Evolutionary conservation across 176 grass and related monocot species (phyloP).

Genomic region (Hyparrhenia diplandra): DNA sequence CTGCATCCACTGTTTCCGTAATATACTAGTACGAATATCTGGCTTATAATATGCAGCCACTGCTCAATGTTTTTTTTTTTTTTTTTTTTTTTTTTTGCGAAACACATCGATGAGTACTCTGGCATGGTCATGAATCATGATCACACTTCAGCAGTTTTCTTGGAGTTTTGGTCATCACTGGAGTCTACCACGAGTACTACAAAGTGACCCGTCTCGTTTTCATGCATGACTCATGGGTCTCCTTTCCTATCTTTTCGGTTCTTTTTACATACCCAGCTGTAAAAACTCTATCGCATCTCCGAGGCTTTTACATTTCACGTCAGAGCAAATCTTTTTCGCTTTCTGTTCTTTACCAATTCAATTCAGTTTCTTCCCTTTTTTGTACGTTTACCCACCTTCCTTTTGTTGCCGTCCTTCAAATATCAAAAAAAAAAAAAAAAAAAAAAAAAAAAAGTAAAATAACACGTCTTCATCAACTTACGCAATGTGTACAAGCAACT

Average conservation of each 20-base stretch:
- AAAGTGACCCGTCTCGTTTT: background rate
- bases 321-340: slow-evolving; percentile 10
- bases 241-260: background rate
- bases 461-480: background rate
- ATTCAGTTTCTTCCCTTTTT: too few relatives aligned
- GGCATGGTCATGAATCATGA: background rate
- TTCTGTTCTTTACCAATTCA: too few relatives aligned
- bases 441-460: too few relatives aligned
- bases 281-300: background rate
- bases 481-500: background rate
- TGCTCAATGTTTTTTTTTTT: too few relatives aligned
- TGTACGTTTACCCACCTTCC: too few relatives aligned
- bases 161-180: background rate
- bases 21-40: background rate
- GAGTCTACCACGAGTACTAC: background rate
- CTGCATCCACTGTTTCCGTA: background rate
- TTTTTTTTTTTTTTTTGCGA: too few relatives aligned
- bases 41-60: background rate
- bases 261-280: background rate
- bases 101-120: background rate
- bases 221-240: background rate
- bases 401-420: too few relatives aligned
- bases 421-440: too few relatives aligned
- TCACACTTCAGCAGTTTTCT: background rate
- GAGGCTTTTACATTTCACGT: background rate